These are phyloP conservation scores for Marasmius fiardii DNA, from an alignment of 1,284 basidiomycete species.

Conservation along the genomic window DNA sequence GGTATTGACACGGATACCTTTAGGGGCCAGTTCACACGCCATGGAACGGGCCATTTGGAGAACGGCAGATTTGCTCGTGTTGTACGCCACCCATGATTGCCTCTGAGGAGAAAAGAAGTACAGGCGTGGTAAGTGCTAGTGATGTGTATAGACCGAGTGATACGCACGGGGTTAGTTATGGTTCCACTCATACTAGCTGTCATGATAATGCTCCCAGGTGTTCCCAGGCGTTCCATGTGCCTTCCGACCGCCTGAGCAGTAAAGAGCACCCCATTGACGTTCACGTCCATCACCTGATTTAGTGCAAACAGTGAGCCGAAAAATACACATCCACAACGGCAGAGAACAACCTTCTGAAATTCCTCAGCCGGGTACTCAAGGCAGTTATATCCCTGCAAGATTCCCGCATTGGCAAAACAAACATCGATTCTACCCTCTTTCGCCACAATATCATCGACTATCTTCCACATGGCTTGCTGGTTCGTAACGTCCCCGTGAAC, in stretches of 20 bases:
- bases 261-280: conserved; percentile 74
- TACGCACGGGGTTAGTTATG: conserved; percentile 72
- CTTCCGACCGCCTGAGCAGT: conserved; percentile 78
- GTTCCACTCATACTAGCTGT: conserved; percentile 87
- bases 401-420: conserved; percentile 77
- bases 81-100: conserved; percentile 78
- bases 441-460: conserved; percentile 57
- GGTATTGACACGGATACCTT: conserved; percentile 72
- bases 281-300: conserved; percentile 65
- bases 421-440: conserved; percentile 66
- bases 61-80: conserved; percentile 79
- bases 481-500: conserved; percentile 61
- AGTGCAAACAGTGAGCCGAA: neutral
- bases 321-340: conserved; percentile 1
- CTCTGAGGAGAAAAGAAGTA: conserved; percentile 37
- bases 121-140: conserved; percentile 13
- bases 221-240: conserved; percentile 69
- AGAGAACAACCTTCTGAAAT: conserved; percentile 54
- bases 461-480: conserved; percentile 54
- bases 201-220: conserved; percentile 75
- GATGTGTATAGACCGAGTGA: neutral
- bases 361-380: conserved; percentile 69
- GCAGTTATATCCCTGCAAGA: conserved; percentile 61
- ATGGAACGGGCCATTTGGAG: conserved; percentile 81
- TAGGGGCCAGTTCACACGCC: conserved; percentile 76